These are phyloP conservation scores for Prototheca stagnorum DNA, from an alignment of 163 green algal species.

Conservation along the genomic window DNA sequence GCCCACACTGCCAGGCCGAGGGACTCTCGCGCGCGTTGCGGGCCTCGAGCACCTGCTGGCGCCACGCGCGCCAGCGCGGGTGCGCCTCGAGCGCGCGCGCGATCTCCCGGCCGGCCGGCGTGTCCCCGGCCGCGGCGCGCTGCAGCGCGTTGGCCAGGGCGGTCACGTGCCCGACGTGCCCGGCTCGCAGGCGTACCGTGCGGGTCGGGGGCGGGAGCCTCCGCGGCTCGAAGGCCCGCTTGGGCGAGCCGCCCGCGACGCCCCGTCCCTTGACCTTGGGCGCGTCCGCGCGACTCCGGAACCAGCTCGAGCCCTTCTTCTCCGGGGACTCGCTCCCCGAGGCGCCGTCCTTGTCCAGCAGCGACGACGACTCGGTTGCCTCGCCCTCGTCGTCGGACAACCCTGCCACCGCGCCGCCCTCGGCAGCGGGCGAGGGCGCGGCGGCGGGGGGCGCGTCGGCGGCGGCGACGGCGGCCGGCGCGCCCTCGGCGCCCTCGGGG, in stretches of 20 bases:
- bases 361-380: too few relatives aligned
- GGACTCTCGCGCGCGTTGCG: slow-evolving; percentile 41
- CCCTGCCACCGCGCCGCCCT: not conserved
- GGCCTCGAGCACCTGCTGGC: slow-evolving; percentile 23
- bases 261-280: too few relatives aligned
- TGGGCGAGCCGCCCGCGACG: too few relatives aligned
- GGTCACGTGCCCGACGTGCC: slow-evolving; percentile 81
- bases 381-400: too few relatives aligned
- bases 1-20: slow-evolving; percentile 57
- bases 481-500: too few relatives aligned
- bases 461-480: not conserved
- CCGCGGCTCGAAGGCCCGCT: too few relatives aligned
- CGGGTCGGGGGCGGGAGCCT: too few relatives aligned
- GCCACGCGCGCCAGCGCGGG: slow-evolving; percentile 33
- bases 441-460: slow-evolving; percentile 11
- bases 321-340: too few relatives aligned
- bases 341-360: too few relatives aligned
- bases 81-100: too few relatives aligned
- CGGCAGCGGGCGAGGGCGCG: slow-evolving; percentile 1
- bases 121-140: slow-evolving; percentile 2
- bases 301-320: too few relatives aligned
- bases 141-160: slow-evolving; percentile 51
- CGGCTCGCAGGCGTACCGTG: slow-evolving; percentile 40
- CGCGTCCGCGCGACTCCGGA: too few relatives aligned
- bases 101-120: slow-evolving; percentile 15